Evolutionary conservation across 1,139 yeast species (phyloP), one percentile per base, ranked within the genome.

Genomic region (Saccharomyces hybrid): DNA sequence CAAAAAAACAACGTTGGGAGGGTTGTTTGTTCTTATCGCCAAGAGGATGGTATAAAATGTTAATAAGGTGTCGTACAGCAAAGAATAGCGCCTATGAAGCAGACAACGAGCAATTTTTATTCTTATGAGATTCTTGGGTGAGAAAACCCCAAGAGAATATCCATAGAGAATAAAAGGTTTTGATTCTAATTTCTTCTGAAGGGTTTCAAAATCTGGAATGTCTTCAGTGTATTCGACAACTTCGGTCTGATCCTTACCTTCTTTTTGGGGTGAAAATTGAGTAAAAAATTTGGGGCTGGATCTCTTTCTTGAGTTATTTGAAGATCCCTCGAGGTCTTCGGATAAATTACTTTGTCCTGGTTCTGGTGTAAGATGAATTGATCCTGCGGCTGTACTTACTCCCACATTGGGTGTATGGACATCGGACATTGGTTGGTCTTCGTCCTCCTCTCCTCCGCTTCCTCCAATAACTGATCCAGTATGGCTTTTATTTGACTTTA

Each of bases 11-110:
- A 55, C 32, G 16, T 61, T 52, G 2, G 53, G 47, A 2, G 67
- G 65, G 23, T 56, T 34, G 49, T 62, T 64, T 2, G 64, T 63
- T 52, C 84, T 68, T 59, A 73, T 74, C 3, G 79, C 66, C 26
- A 82, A 64, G 5, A 81, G 59, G 0, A 65, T 63, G 0, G 78
- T 76, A 61, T 80, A 84, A 0, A 77, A 56, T 1, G 78, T 34
- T 9, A 81, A 63, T 2, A 80, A 55, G 0, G 64, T 14, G 28
- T 60, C 59, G 48, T 63, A 61, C 60, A 70, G 13, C 66, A 69
- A 53, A 61, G 63, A 67, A 41, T 69, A 68, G 26, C 56, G 47
- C 1, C 58, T 55, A n/a, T 63, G 58, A 11, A 65, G 49, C 2
- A 73, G 65, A 0, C 68, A 25, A 4, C 54, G 46, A 4, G 74